Evolutionary conservation across 257 asterid species (phyloP), one percentile per base, ranked within the genome.

Genomic region (Jacaranda mimosifolia): DNA sequence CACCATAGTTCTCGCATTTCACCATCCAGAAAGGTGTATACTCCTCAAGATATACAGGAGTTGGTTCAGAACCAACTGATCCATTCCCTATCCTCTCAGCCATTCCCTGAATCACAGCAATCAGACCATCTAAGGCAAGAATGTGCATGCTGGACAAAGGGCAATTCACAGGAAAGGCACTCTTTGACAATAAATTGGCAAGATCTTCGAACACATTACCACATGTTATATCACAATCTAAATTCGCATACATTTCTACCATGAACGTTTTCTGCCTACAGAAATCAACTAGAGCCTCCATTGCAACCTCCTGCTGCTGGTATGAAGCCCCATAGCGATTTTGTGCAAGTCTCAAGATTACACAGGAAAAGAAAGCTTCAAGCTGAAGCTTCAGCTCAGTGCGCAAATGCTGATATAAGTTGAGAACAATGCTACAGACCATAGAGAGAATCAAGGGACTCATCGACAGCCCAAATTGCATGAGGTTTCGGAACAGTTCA

Each of bases 231-330:
- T 95, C 98, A 71, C 99, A 93, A 78, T 95, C 98, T 59, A 93
- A 87, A 85, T 95, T 93, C 7, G 96, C 97, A 83, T 91, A 91
- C 97, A 91, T 89, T 85, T 93, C 99, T 59, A 88, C 96, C 97
- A 95, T 91, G 82, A 95, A 95, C 38, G 91, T 77, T 72, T 91
- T 93, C 89, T 95, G 98, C 87, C 97, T 74, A 76, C 99, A 95
- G 79, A 95, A 95, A 81, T 95, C 99, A 84, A 95, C 98, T 73
- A 95, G 85, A 69, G 97, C 96, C 87, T 95, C 99, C 99, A 95
- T 95, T n/a, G 94, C 92, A 68, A 89, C 98, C 90, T 95, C 99
- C 83, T 95, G 99, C 87, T 93, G 99, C 89, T 91, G 96, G 87
- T 89, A 93, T 6, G 98, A 89, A 75, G 97, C 92, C 63, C 99